phyloP scores from a whole-genome alignment of 208 protist species.

The Leishmania major region DNA sequence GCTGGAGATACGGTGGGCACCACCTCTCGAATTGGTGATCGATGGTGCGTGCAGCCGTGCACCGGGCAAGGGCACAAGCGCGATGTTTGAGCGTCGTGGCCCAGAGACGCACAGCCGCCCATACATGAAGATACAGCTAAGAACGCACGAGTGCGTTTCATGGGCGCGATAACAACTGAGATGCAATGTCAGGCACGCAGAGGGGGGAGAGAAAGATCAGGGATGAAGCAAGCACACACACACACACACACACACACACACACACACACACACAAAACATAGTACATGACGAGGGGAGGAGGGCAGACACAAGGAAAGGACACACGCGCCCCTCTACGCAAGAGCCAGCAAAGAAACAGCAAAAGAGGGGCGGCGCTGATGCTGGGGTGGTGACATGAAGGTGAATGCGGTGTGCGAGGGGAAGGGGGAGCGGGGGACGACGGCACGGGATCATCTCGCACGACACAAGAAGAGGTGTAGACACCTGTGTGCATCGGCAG shows the following conservation, averaged over 20 bases:
- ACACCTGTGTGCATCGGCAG: not conserved
- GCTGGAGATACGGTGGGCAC: not conserved
- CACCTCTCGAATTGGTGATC: not conserved
- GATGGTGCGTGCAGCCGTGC: not conserved
- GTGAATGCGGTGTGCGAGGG: too few relatives aligned
- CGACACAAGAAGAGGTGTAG: not conserved
- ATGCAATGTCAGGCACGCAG: not conserved
- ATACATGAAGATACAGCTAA: not conserved
- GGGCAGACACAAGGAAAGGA: not conserved
- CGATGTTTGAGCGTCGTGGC: not conserved
- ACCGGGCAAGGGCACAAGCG: not conserved
- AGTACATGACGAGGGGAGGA: too few relatives aligned
- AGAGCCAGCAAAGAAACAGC: not conserved
- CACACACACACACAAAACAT: not conserved
- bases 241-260: not conserved
- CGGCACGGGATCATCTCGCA: not conserved
- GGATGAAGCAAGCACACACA: not conserved
- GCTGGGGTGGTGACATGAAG: not conserved
- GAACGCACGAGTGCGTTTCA: not conserved
- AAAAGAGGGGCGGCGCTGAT: not conserved
- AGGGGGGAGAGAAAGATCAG: slow-evolving; percentile 4
- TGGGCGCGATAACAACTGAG: not conserved
- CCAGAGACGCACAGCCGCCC: not conserved
- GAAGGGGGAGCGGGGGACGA: too few relatives aligned
- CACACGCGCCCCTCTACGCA: not conserved